Conservation (phyloP, 768 basidiomycete species). For the Pilatotrama ljubarskyi region DNA sequence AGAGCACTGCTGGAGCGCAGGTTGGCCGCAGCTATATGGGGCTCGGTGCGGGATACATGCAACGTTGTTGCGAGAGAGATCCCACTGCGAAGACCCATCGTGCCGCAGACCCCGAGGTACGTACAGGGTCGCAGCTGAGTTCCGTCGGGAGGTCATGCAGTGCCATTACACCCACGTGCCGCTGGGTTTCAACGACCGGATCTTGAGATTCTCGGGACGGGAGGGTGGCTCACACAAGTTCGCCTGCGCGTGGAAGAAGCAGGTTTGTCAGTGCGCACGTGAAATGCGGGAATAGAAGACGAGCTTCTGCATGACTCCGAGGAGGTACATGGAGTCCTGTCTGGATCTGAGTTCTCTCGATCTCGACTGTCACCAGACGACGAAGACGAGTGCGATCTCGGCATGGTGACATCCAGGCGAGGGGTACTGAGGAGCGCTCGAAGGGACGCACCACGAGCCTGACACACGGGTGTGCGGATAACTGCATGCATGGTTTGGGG, state of each 20-base stretch:
- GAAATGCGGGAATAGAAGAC: neutral
- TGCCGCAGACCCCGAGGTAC: neutral
- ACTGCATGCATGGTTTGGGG: too few species aligned
- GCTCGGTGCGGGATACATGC: neutral
- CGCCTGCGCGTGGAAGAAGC: neutral
- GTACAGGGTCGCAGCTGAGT: neutral
- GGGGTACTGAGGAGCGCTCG: too few species aligned
- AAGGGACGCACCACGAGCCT: too few species aligned
- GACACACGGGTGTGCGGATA: too few species aligned
- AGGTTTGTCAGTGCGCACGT: neutral
- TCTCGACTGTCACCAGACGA: too few species aligned
- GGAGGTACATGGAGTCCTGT: too few species aligned
- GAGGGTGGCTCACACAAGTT: neutral
- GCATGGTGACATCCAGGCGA: too few species aligned
- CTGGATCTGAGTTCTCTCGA: neutral
- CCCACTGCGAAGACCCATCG: neutral
- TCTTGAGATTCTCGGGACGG: slow-evolving; percentile 7
- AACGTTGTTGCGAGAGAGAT: neutral
- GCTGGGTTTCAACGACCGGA: slow-evolving; percentile 4
- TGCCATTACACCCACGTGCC: neutral
- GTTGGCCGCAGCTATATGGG: neutral
- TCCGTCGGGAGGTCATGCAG: neutral
- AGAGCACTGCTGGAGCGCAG: neutral
- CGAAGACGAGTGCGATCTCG: too few species aligned
- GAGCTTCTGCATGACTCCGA: neutral